A percentile compares a stretch with the other conserved stretches of the same genome.
Evolutionary conservation across 2,329 filamentous ascomycete genomes (phyloP).

Genomic region (Neurospora sp.): DNA sequence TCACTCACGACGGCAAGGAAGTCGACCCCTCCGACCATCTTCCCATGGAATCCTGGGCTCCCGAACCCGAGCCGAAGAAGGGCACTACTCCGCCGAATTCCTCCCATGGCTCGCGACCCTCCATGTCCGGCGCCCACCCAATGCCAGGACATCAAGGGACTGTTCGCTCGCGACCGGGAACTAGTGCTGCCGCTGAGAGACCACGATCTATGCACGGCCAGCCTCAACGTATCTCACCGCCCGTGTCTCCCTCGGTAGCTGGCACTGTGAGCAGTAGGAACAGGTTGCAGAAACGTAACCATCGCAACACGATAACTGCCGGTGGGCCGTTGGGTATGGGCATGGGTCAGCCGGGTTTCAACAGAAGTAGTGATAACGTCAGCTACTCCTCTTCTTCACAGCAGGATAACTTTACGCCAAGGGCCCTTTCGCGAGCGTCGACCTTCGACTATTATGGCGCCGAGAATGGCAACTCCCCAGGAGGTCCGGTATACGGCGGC

Average conservation of each 20-base stretch:
- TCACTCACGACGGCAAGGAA: conserved; percentile 65
- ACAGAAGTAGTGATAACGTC: background rate
- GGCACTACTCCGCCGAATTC: conserved; percentile 21
- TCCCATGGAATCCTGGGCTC: conserved; percentile 67
- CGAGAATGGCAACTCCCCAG: conserved; percentile 37
- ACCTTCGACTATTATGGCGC: conserved; percentile 37
- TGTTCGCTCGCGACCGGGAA: conserved; percentile 18
- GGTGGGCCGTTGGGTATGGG: conserved; percentile 27
- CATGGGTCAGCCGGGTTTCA: conserved; percentile 18
- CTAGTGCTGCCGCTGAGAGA: background rate
- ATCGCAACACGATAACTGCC: conserved; percentile 28
- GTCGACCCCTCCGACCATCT: conserved; percentile 75
- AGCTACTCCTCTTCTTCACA: conserved; percentile 26
- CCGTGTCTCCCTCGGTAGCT: conserved; percentile 5
- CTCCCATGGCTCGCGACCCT: conserved; percentile 29
- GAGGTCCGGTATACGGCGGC: conserved; percentile 17
- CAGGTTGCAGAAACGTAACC: conserved; percentile 55
- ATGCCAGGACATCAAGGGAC: conserved; percentile 25
- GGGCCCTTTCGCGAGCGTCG: conserved; percentile 34
- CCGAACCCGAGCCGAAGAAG: conserved; percentile 61
- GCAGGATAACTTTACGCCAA: conserved; percentile 37
- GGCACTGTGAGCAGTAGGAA: conserved; percentile 35
- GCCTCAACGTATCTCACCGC: conserved; percentile 6
- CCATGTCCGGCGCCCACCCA: conserved; percentile 43
- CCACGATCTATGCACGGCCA: background rate